These are phyloP conservation scores for Oenanthe javanica DNA, from an alignment of 140 eudicot species.

Conservation along the genomic window DNA sequence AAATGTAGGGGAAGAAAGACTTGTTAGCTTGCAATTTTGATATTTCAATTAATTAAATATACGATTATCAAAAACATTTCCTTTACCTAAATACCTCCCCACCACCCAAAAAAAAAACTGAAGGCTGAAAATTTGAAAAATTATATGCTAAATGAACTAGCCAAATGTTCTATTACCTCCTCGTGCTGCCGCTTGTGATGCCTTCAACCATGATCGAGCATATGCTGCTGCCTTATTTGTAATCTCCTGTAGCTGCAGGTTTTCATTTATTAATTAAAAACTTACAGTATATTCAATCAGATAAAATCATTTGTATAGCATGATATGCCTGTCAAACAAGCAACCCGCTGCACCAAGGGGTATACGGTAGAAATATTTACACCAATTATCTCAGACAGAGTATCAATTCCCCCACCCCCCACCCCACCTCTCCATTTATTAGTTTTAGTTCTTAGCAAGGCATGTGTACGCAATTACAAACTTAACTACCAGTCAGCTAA, in stretches of 20 bases:
- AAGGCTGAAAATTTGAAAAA: neutral
- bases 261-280: conserved; percentile 6
- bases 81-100: neutral
- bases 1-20: neutral
- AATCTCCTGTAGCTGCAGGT: conserved; percentile 60
- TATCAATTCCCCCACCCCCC: neutral
- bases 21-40: neutral
- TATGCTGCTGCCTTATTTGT: conserved; percentile 57
- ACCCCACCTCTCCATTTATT: neutral
- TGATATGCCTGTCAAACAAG: neutral
- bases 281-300: neutral
- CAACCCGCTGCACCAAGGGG: neutral
- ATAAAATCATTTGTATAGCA: neutral
- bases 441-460: neutral
- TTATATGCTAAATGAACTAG: neutral
- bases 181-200: conserved; percentile 77
- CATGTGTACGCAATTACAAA: neutral
- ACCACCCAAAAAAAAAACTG: neutral
- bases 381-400: neutral
- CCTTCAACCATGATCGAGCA: conserved; percentile 72
- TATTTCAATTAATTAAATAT: neutral
- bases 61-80: neutral
- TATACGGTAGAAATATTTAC: neutral
- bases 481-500: neutral
- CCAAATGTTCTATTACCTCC: conserved; percentile 35